Conservation (phyloP, 257 asterid species). For the Apocynum venetum region DNA sequence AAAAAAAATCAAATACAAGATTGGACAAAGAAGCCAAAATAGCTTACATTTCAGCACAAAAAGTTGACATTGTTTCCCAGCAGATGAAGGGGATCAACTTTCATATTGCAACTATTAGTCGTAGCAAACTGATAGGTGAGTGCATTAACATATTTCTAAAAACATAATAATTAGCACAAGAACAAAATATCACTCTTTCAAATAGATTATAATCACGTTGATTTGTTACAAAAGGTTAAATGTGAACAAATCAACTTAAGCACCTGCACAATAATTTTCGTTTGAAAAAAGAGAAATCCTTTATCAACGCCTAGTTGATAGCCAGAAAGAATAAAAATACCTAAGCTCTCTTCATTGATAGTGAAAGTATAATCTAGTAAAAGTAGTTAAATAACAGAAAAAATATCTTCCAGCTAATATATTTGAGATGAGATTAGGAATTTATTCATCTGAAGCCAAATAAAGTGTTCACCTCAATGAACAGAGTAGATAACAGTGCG, state of each 20-base stretch:
- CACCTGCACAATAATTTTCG: neutral
- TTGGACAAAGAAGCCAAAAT: neutral
- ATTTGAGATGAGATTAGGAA: too few relatives aligned
- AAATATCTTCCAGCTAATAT: neutral
- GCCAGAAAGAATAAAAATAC: neutral
- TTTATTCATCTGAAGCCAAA: neutral
- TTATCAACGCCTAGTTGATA: neutral
- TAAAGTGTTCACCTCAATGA: neutral
- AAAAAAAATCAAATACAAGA: neutral
- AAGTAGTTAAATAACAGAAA: neutral
- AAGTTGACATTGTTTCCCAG: neutral
- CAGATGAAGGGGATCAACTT: neutral
- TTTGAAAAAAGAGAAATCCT: neutral
- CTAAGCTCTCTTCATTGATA: neutral
- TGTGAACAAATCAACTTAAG: neutral
- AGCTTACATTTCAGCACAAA: neutral
- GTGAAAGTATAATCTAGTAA: neutral
- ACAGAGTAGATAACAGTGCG: neutral
- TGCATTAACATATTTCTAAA: neutral
- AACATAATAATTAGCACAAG: neutral
- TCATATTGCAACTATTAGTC: neutral
- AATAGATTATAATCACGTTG: neutral
- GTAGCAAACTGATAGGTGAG: neutral
- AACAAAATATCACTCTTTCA: neutral
- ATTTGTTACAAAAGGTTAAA: neutral